Conservation (phyloP, 345 rosid genomes). For the Noccaea bulbosa region DNA sequence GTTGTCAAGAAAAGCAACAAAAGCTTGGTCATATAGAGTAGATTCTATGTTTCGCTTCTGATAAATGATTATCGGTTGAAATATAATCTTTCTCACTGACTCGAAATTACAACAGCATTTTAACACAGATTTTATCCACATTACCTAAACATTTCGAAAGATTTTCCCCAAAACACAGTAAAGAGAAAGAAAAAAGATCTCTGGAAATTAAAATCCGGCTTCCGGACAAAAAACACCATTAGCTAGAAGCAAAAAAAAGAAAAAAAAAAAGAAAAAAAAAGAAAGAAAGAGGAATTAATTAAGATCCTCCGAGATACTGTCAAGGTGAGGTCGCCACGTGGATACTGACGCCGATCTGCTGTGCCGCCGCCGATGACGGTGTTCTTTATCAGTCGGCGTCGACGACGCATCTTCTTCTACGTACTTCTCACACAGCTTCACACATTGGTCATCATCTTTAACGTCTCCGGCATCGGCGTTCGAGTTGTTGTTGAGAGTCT, state of each 20-base stretch:
- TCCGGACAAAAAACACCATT: slow-evolving; percentile 42
- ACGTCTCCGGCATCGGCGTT: background rate
- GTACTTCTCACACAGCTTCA: slow-evolving; percentile 42
- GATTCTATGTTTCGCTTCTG: background rate
- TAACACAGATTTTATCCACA: slow-evolving; percentile 37
- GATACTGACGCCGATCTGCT: slow-evolving; percentile 54
- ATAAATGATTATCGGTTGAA: background rate
- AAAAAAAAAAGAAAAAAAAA: background rate
- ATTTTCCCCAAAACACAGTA: background rate
- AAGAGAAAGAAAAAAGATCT: slow-evolving; percentile 9
- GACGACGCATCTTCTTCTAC: slow-evolving; percentile 33
- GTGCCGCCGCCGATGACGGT: slow-evolving; percentile 56
- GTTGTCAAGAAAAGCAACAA: background rate
- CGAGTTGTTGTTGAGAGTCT: background rate
- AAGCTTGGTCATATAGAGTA: background rate
- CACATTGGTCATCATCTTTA: slow-evolving; percentile 29
- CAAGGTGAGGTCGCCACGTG: slow-evolving; percentile 79
- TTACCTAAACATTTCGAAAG: background rate
- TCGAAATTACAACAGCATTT: slow-evolving; percentile 27
- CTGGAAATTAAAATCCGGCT: slow-evolving; percentile 42
- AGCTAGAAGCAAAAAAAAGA: slow-evolving; percentile 21
- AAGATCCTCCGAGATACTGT: slow-evolving; percentile 79
- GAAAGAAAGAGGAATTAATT: slow-evolving; percentile 4
- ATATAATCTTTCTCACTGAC: slow-evolving; percentile 17
- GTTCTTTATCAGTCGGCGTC: slow-evolving; percentile 42